Evolutionary conservation across 768 basidiomycete species (phyloP).

Genomic region (Fomitopsis pulvina): DNA sequence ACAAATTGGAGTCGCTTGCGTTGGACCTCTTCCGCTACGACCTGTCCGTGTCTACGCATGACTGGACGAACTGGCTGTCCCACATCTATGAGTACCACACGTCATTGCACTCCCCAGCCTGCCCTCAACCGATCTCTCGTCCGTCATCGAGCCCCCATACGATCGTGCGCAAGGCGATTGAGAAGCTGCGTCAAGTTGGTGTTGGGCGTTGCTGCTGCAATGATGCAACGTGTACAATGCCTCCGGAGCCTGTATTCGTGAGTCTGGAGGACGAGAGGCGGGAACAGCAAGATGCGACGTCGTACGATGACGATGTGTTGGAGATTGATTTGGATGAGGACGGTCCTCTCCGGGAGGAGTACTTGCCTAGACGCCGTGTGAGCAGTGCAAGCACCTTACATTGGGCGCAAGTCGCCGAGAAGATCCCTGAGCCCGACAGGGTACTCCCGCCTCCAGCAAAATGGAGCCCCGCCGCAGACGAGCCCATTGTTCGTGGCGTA

Average conservation of each 20-base stretch:
- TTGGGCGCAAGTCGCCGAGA: conserved; percentile 14
- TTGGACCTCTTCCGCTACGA: conserved; percentile 68
- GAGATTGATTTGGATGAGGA: conserved; percentile 83
- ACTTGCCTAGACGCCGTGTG: conserved; percentile 63
- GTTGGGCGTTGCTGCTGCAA: conserved; percentile 16
- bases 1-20: conserved; percentile 64
- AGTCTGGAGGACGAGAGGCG: conserved; percentile 60
- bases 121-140: conserved; percentile 72
- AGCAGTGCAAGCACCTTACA: conserved; percentile 21
- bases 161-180: conserved; percentile 62
- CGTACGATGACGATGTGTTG: conserved; percentile 34
- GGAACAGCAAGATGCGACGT: conserved; percentile 41
- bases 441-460: conserved; percentile 65
- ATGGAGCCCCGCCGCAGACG: conserved; percentile 79
- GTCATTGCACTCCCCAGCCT: conserved; percentile 50
- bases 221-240: conserved; percentile 17
- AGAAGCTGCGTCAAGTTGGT: conserved; percentile 57
- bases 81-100: conserved; percentile 61
- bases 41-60: conserved; percentile 53
- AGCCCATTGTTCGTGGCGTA: conserved; percentile 57
- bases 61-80: conserved; percentile 69
- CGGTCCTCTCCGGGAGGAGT: conserved; percentile 76
- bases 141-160: conserved; percentile 67
- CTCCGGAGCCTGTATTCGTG: conserved; percentile 64
- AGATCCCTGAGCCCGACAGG: conserved; percentile 22